These are phyloP conservation scores for Magnaporthales sp. DNA, from an alignment of 2,329 filamentous ascomycete species.

Conservation along the genomic window DNA sequence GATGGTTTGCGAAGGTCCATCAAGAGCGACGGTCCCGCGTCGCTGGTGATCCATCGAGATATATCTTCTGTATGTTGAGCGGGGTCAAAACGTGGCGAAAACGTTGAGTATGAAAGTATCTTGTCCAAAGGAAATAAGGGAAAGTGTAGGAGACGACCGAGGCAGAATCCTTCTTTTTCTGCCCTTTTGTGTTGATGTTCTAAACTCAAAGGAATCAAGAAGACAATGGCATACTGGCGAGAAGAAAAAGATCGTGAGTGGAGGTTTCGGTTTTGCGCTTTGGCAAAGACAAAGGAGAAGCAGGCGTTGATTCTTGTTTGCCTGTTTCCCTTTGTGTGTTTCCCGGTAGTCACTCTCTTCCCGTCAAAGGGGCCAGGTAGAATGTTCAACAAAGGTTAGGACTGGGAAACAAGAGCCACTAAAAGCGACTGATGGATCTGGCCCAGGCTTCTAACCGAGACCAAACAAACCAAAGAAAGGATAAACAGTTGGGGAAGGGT, in stretches of 20 bases:
- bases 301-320: not conserved
- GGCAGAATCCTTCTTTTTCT: not conserved
- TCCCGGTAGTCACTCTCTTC: not conserved
- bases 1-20: not conserved
- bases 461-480: not conserved
- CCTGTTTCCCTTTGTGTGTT: not conserved
- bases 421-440: too few species aligned
- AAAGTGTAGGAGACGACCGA: not conserved
- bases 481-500: not conserved
- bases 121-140: not conserved
- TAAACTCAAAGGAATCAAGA: not conserved
- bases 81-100: not conserved
- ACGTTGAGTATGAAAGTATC: not conserved
- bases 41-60: slow-evolving; percentile 21
- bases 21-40: slow-evolving; percentile 20
- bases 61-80: not conserved
- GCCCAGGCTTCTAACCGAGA: too few species aligned
- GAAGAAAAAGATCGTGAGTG: not conserved
- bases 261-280: not conserved
- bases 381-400: too few species aligned
- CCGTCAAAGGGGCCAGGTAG: not conserved
- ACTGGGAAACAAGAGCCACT: too few species aligned
- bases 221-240: not conserved
- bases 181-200: not conserved
- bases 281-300: not conserved